Evolutionary conservation across 2,329 filamentous ascomycete genomes (phyloP).

Genomic region (Clonostachys byssicola): DNA sequence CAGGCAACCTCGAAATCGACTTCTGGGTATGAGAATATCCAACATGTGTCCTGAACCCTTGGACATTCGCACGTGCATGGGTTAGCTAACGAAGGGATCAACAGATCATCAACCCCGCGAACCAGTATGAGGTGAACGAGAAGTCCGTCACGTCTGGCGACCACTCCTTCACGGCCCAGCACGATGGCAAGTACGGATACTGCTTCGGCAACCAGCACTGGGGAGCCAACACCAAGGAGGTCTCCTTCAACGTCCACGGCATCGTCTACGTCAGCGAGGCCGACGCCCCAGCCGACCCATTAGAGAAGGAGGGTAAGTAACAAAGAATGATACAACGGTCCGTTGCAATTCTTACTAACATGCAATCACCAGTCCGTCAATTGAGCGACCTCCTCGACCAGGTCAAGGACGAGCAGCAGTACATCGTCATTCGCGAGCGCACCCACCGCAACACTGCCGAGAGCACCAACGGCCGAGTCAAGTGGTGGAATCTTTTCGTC

Average conservation of each 20-base stretch:
- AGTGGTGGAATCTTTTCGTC: conserved; percentile 99
- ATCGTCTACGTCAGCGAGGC: conserved; percentile 94
- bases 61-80: background rate
- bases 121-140: conserved; percentile 74
- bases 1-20: conserved; percentile 92
- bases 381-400: conserved; percentile 83
- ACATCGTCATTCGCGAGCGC: conserved; percentile 92
- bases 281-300: conserved; percentile 78
- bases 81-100: conserved; percentile 2
- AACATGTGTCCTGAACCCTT: conserved; percentile 3
- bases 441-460: conserved; percentile 98
- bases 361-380: conserved; percentile 57
- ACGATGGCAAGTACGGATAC: conserved; percentile 89
- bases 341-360: background rate
- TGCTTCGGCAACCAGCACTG: conserved; percentile 99
- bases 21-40: conserved; percentile 75
- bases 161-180: conserved; percentile 80
- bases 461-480: conserved; percentile 94
- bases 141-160: conserved; percentile 84
- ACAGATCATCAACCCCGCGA: conserved; percentile 74
- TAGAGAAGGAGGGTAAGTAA: conserved; percentile 81
- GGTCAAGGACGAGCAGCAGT: conserved; percentile 96
- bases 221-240: conserved; percentile 94
- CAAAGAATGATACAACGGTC: background rate
- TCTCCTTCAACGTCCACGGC: conserved; percentile 98